Percentiles rank a stretch among this genome's conserved stretches.
Conservation (phyloP, 2,329 filamentous ascomycete species). For the Microthyrium microscopicum region DNA sequence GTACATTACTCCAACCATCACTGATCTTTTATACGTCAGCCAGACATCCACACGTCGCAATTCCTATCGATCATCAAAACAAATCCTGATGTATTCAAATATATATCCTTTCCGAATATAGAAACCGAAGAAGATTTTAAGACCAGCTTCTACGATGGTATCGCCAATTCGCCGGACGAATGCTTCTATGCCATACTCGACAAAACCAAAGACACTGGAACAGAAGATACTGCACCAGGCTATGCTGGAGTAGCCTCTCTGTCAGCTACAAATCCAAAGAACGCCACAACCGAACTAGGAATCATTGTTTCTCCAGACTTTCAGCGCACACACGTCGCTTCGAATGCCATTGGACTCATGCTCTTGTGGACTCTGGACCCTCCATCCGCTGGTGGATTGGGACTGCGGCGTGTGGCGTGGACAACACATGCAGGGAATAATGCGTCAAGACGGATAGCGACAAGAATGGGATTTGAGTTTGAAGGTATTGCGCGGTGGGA, state of each 20-base stretch:
- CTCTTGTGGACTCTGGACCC: neutral
- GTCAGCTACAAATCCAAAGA: slow-evolving; percentile 11
- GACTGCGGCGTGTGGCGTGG: neutral
- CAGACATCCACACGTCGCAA: too few species aligned
- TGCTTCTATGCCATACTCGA: slow-evolving; percentile 16
- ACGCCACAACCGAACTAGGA: slow-evolving; percentile 17
- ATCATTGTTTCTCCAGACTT: slow-evolving; percentile 20
- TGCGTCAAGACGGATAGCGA: neutral
- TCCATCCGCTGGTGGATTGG: neutral
- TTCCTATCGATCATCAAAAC: too few species aligned
- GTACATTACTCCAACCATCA: too few species aligned
- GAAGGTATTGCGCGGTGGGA: neutral
- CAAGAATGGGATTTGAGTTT: neutral
- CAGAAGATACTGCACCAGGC: slow-evolving; percentile 15
- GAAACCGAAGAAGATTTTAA: slow-evolving; percentile 9
- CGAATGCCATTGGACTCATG: slow-evolving; percentile 14
- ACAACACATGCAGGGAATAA: neutral
- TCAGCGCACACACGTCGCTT: slow-evolving; percentile 21
- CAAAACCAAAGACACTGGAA: slow-evolving; percentile 12
- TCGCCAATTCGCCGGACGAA: slow-evolving; percentile 4
- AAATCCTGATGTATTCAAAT: too few species aligned
- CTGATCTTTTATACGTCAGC: too few species aligned
- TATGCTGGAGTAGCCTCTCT: slow-evolving; percentile 17
- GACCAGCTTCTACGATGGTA: slow-evolving; percentile 8
- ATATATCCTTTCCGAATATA: too few species aligned